Base-by-base conservation (phyloP, 345 rosid genomes). In the Moricandia moricandioides region DNA sequence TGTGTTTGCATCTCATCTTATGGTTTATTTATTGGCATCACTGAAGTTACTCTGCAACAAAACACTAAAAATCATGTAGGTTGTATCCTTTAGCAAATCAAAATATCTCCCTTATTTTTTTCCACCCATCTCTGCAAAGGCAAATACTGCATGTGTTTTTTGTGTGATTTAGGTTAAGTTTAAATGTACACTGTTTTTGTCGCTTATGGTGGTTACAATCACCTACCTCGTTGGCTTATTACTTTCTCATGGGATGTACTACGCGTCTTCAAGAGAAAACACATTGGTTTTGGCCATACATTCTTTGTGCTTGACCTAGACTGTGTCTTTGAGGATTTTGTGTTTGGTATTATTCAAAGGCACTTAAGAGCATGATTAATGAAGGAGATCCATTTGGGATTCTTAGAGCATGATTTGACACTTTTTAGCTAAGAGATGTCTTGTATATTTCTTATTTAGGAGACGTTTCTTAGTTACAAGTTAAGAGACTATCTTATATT, bases 301-400 rank as follows among this genome's bases (percentile, higher is more conserved):
- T 37, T 60, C 43, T 49, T 49, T 75, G 55, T 37, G 49, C 49
- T 69, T 69, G 72, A 62, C 56, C 73, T 54, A 11, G 58, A 52
- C 37, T 5, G 9, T 63, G 66, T 21, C 26, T 45, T 39, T 55
- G 16, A 45, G 62, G 59, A 55, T 43, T 59, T 57, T 65, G 68
- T 77, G 72, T 77, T 71, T 77, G 80, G 71, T 71, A 12, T 49
- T 77, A 71, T 65, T 56, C 72, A 58, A 27, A 39, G 18, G 56
- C 69, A 21, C n/a, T n/a, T n/a, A n/a, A 21, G 24, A 21, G 24
- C 24, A 21, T 21, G 24, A 21, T 21, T 21, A 21, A 21, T 21
- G 24, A 21, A 21, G 24, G 24, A 21, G 24, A 21, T 21, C 24
- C 24, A 21, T 21, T 21, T 21, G 24, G 24, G 24, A 2, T 21